Conservation (phyloP, 192 early-diverging fungal species). For the Coemansia sp. region DNA sequence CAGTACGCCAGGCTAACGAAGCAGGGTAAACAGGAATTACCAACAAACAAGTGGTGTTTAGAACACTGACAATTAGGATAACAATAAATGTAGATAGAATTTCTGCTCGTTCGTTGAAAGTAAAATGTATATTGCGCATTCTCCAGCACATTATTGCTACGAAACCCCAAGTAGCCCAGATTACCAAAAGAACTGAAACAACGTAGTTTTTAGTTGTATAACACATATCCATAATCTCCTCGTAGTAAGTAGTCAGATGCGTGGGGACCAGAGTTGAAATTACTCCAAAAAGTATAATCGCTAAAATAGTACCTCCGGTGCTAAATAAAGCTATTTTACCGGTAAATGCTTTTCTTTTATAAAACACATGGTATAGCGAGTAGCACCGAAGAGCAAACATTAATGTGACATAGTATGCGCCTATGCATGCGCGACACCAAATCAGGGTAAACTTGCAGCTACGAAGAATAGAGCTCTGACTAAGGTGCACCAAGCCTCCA, state of each 20-base stretch:
- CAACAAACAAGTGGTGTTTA: constrained; percentile 38
- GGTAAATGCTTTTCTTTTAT: constrained; percentile 32
- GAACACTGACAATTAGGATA: constrained; percentile 15
- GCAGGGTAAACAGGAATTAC: constrained; percentile 34
- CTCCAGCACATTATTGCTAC: constrained; percentile 36
- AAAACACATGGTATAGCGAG: constrained; percentile 43
- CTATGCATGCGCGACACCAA: constrained; percentile 38
- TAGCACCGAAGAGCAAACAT: constrained; percentile 42
- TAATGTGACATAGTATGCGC: constrained; percentile 33
- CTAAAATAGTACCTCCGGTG: constrained; percentile 5
- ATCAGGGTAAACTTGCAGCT: constrained; percentile 37
- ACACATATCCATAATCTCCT: constrained; percentile 38
- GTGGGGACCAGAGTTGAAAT: constrained; percentile 31
- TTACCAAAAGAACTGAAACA: constrained; percentile 12
- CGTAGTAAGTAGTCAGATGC: constrained; percentile 30
- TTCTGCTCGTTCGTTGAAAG: constrained; percentile 40
- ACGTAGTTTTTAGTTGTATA: constrained; percentile 18
- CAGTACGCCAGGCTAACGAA: constrained; percentile 33
- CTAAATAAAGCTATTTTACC: constrained; percentile 12
- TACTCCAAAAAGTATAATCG: constrained; percentile 28
- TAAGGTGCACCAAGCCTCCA: constrained; percentile 35
- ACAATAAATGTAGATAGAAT: constrained; percentile 20
- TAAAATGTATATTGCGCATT: constrained; percentile 43
- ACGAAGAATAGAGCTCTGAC: constrained; percentile 18
- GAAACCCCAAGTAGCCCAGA: constrained; percentile 32